Percentiles rank a stretch among this genome's conserved stretches.
Conservation (phyloP, 139 green algal species). For the Eudorina sp. region DNA sequence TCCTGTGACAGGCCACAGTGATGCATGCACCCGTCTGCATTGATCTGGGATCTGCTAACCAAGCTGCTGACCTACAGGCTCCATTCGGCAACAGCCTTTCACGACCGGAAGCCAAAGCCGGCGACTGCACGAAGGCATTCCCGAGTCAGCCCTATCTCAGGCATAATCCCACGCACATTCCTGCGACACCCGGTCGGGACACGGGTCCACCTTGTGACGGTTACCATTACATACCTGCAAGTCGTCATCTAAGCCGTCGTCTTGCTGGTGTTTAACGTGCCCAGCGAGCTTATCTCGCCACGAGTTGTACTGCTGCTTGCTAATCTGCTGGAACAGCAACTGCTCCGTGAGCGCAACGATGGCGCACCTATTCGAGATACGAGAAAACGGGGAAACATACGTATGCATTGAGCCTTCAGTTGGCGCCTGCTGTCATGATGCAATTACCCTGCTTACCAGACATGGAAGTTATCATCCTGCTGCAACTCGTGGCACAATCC, state of each 20-base stretch:
- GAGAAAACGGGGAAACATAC: neutral
- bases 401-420: neutral
- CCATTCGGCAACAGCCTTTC: too few relatives aligned
- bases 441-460: slow-evolving; percentile 73
- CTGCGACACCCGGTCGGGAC: neutral
- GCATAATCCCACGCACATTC: too few relatives aligned
- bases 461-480: slow-evolving; percentile 73
- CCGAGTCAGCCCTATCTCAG: too few relatives aligned
- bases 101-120: too few relatives aligned
- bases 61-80: too few relatives aligned
- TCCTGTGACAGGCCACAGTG: neutral
- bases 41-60: too few relatives aligned
- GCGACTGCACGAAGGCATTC: too few relatives aligned
- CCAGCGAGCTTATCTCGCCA: slow-evolving; percentile 47
- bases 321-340: slow-evolving; percentile 82
- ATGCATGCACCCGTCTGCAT: too few relatives aligned
- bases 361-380: slow-evolving; percentile 71
- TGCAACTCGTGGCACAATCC: slow-evolving; percentile 71
- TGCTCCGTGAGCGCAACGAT: slow-evolving; percentile 94
- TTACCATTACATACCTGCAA: neutral
- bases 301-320: slow-evolving; percentile 67
- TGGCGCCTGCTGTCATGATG: too few relatives aligned
- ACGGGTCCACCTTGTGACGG: too few relatives aligned
- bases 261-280: slow-evolving; percentile 35
- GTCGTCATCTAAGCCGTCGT: slow-evolving; percentile 15